Conservation (phyloP, 176 grass and related monocot genomes). For the Carex pumila region DNA sequence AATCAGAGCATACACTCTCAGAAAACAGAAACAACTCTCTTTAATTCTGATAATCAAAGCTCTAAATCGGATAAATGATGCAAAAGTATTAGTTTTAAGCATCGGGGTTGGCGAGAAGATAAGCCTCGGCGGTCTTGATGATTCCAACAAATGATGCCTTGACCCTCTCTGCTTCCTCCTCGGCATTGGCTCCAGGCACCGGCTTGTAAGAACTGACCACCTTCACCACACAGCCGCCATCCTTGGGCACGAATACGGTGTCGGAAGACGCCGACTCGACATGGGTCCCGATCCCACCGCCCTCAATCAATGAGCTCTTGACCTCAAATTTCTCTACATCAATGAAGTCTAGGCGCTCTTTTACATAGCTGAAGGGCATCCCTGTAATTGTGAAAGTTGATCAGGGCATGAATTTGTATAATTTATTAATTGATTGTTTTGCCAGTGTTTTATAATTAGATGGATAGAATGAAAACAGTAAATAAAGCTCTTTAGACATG, state of each 20-base stretch:
- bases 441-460: neutral
- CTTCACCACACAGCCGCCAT: constrained; percentile 44
- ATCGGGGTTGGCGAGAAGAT: constrained; percentile 54
- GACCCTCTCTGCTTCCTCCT: constrained; percentile 35
- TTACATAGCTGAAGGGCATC: constrained; percentile 40
- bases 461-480: neutral
- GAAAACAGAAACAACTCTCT: neutral
- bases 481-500: neutral
- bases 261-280: constrained; percentile 39
- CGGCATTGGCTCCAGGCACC: constrained; percentile 26
- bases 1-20: neutral
- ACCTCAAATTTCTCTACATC: constrained; percentile 48
- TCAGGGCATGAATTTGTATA: neutral
- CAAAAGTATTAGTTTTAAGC: constrained; percentile 44
- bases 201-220: constrained; percentile 43
- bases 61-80: neutral
- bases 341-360: constrained; percentile 61
- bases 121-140: constrained; percentile 58
- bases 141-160: constrained; percentile 34
- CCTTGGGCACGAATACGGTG: constrained; percentile 45
- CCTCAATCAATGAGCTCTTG: constrained; percentile 48
- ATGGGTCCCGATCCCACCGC: constrained; percentile 40
- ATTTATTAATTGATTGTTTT: neutral
- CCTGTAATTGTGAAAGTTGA: constrained; percentile 20
- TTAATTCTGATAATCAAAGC: neutral